Evolutionary conservation across 139 green algal species (phyloP).

Genomic region (Pseudopediastrum boryanum): DNA sequence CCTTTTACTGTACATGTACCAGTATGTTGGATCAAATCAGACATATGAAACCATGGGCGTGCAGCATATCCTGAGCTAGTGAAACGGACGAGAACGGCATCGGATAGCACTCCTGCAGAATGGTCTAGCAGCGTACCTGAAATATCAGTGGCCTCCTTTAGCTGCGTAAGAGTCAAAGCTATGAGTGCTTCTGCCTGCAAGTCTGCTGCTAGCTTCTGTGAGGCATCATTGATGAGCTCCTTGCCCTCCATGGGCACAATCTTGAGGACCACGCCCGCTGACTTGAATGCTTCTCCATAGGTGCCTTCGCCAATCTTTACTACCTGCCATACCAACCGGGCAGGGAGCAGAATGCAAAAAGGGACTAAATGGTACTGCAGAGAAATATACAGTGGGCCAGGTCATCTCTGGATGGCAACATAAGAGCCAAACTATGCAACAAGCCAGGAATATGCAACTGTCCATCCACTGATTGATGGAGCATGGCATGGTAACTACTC

Average conservation of each 20-base stretch:
- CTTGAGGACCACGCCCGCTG: conserved; percentile 72
- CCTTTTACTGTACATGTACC: no score
- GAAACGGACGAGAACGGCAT: no score
- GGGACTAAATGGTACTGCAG: background rate
- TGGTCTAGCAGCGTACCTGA: background rate
- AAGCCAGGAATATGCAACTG: background rate
- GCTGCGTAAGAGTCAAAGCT: conserved; percentile 65
- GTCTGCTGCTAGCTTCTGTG: conserved; percentile 76
- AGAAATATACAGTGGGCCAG: background rate
- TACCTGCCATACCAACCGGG: conserved; percentile 41
- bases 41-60: background rate
- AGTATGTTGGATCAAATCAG: no score
- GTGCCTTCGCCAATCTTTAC: conserved; percentile 87
- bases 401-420: background rate
- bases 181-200: conserved; percentile 82
- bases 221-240: conserved; percentile 76
- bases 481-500: background rate
- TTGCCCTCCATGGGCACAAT: conserved; percentile 94
- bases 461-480: background rate
- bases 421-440: background rate
- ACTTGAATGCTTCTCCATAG: conserved; percentile 88
- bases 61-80: background rate
- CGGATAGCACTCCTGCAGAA: no score
- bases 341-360: background rate
- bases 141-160: conserved; percentile 40